Evolutionary conservation across 371 early-diverging fungal species (phyloP).

Genomic region (Cokeromyces recurvatus): DNA sequence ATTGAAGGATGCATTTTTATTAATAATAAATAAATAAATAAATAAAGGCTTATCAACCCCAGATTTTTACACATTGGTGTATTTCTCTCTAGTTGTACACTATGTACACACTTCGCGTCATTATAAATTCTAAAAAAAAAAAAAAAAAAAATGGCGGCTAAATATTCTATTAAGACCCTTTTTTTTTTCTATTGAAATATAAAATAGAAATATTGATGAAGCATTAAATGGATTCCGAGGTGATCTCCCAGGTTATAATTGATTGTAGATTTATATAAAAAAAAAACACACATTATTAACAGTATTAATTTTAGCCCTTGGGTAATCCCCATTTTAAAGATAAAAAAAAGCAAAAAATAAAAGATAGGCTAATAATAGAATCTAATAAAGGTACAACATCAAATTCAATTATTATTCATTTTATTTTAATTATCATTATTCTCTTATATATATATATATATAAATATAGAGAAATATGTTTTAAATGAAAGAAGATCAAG

Average conservation of each 20-base stretch:
- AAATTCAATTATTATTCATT: too few relatives aligned
- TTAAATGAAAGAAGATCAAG: constrained; percentile 11
- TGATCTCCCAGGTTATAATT: constrained; percentile 21
- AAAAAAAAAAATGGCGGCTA: too few relatives aligned
- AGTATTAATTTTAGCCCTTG: constrained; percentile 8
- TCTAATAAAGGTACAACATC: too few relatives aligned
- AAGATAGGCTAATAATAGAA: too few relatives aligned
- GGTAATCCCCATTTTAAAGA: neutral
- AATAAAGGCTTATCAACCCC: constrained; percentile 4
- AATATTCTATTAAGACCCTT: too few relatives aligned
- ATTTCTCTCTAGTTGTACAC: too few relatives aligned
- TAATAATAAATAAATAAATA: constrained; percentile 1
- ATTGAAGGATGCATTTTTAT: constrained; percentile 35
- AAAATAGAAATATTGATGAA: constrained; percentile 17
- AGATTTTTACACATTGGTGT: neutral
- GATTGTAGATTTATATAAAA: neutral
- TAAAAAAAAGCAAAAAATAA: neutral
- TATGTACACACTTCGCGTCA: too few relatives aligned
- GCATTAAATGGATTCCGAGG: constrained; percentile 38
- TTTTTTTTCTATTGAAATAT: constrained; percentile 3
- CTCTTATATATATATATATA: neutral
- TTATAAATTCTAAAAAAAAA: too few relatives aligned
- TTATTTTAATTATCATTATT: neutral
- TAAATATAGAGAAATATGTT: too few relatives aligned
- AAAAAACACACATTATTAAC: too few relatives aligned